These are phyloP conservation scores for Neurospora sp. DNA, from an alignment of 495 filamentous ascomycete genomes.

Conservation along the genomic window DNA sequence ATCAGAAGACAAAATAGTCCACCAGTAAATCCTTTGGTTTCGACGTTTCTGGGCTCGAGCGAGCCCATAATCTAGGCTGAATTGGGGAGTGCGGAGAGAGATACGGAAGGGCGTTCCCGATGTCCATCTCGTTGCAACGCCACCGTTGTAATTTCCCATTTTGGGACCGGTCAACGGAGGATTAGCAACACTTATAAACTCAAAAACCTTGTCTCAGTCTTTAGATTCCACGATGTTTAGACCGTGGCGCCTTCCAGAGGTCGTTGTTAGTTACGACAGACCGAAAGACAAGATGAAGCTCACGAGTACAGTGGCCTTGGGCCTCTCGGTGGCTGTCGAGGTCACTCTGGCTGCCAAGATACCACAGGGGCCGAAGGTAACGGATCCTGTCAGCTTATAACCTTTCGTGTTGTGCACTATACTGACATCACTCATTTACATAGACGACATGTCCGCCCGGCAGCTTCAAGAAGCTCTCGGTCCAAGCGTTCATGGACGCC, in stretches of 20 bases:
- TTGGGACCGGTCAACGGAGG: neutral
- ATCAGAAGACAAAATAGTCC: too few species aligned
- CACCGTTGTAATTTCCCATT: neutral
- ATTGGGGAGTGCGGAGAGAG: neutral
- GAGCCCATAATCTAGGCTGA: neutral
- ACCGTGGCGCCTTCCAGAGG: neutral
- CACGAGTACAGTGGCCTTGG: neutral
- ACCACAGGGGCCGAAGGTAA: neutral
- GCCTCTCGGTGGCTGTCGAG: neutral
- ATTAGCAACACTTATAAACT: neutral
- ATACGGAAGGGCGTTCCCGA: neutral
- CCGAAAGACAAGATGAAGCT: neutral
- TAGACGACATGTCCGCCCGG: neutral
- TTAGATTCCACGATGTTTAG: neutral
- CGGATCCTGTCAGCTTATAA: neutral
- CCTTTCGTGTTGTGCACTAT: neutral
- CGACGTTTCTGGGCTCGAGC: neutral
- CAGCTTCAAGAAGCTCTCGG: conserved; percentile 47
- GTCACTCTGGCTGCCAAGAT: neutral
- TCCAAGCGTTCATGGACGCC: conserved; percentile 61
- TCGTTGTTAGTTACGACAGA: neutral
- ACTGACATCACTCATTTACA: neutral
- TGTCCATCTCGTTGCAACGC: neutral
- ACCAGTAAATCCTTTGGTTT: neutral
- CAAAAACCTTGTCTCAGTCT: neutral